Base-by-base conservation (phyloP, 768 basidiomycete species). In the Serpula lacrymans region DNA sequence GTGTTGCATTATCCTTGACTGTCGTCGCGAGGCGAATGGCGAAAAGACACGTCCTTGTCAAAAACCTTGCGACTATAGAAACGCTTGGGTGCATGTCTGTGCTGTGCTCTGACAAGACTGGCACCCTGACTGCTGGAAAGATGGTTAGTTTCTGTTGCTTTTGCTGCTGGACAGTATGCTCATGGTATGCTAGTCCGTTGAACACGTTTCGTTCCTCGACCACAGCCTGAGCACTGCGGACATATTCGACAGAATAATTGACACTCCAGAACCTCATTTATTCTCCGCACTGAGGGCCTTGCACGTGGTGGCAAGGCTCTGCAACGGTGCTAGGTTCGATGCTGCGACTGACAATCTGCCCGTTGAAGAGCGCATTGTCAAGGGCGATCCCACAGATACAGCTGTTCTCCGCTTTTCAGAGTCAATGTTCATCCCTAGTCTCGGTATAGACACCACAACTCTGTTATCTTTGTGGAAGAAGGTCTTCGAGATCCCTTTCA, bases 61-160 rank as follows among this genome's bases (percentile, higher is more conserved):
- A 74, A 49, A 75, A 76, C 3, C 62, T 85, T 17, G 70, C 79
- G 18, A 84, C 79, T 5, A 79, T 85, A 22, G 82, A 85, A 55
- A 78, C 78, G 6, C 66, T 85, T 5, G 82, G 83, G 6, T 69
- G 74, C 7, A 79, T 84, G 53, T 75, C 76, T 39, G 71, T 71
- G 8, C 55, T 72, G 24, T 67, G 65, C 35, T 70, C 69, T 4
- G 75, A 84, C 52, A 84, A 84, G 56, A 79, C 78, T 1, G 77
- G 80, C 11, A 80, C 78, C 0, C 59, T 83, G 14, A 82, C 81
- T 1, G 48, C 64, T 38, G 65, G 63, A 3, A 54, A 55, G 39
- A 74, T 74, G 73, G 57, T 56, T 37, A 37, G 50, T 7, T 42
- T 17, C 9, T 25, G 5, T 4, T 41, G 6, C 18, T 29, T 4